Base-by-base conservation (phyloP, 306 rosid genomes). In the Begonia loranthoides region DNA sequence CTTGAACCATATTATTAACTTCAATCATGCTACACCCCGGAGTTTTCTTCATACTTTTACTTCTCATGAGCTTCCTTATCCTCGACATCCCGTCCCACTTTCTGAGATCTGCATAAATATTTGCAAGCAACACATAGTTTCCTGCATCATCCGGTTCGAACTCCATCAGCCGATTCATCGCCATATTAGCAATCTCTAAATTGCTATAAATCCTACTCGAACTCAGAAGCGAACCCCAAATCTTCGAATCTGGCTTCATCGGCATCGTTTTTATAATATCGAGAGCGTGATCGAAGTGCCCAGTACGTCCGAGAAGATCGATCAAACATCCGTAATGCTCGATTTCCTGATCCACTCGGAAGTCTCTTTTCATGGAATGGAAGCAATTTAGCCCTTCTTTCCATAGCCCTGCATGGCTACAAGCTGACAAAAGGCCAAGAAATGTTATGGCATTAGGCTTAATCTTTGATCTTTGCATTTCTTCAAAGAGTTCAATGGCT, bases 61-160 rank as follows among this genome's bases (percentile, higher is more conserved):
- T 69, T 69, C 80, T 65, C 21, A 84, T 64, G 52, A 73, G 64
- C 57, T 71, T 83, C 71, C 97, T 77, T 49, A 82, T 64, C 56
- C 68, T 57, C 3, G 82, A 70, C 41, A 85, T 94, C 21, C 56
- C 71, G 54, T 82, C 79, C 97, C 94, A 85, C 69, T 50, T 79
- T n/a, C 81, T 85, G 21, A 59, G 71, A 51, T 89, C 87, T 51
- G 94, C 95, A 45, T 70, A 82, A 52, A 82, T 68, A 54, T 85
- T 89, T 12, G 90, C 81, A 9, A 89, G 78, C 73, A 89, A 60
- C 48, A 85, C 85, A 60, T 75, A 78, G 83, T 80, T 85, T 41
- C 90, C 97, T 14, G 77, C 64, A 60, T 82, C 95, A 60, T 85
- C 87, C 10, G 95, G 90, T 70, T 85, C 97, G 1, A 79, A 74